Evolutionary conservation across 2,329 filamentous ascomycete species (phyloP).

Genomic region (Fusarium sp.): DNA sequence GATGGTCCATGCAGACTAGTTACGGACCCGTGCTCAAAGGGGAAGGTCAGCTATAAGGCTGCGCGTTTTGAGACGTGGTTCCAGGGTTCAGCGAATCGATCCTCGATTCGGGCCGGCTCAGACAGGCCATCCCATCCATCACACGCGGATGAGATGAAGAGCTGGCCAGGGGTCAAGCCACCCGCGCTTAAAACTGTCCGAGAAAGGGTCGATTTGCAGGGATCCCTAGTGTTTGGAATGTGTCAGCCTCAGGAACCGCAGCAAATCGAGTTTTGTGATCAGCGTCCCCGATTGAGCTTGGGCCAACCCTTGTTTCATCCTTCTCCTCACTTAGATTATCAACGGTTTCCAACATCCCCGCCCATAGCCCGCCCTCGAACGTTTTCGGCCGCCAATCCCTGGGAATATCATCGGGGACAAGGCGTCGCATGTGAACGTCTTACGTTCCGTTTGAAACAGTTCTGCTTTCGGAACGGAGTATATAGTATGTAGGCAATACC

Average conservation of each 20-base stretch:
- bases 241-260: conserved; percentile 11
- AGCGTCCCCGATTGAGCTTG: conserved; percentile 5
- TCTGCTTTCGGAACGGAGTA: conserved; percentile 10
- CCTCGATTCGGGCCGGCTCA: conserved; percentile 28
- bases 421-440: neutral
- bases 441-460: conserved; percentile 6
- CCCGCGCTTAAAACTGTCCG: neutral
- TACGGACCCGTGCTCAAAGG: too few relatives aligned
- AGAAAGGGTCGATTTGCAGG: neutral
- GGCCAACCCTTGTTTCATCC: conserved; percentile 34
- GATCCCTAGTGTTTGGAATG: conserved; percentile 31
- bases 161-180: conserved; percentile 40
- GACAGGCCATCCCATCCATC: conserved; percentile 22
- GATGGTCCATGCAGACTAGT: neutral
- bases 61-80: neutral
- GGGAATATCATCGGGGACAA: conserved; percentile 7
- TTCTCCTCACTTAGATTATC: conserved; percentile 41
- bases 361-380: conserved; percentile 28
- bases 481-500: conserved; percentile 26
- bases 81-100: neutral
- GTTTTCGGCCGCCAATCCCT: conserved; percentile 8
- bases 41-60: neutral
- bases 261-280: conserved; percentile 22
- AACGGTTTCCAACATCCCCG: conserved; percentile 23
- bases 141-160: conserved; percentile 41